These are phyloP conservation scores for Saccharomyces jurei DNA, from an alignment of 805 yeast genomes.

Conservation along the genomic window DNA sequence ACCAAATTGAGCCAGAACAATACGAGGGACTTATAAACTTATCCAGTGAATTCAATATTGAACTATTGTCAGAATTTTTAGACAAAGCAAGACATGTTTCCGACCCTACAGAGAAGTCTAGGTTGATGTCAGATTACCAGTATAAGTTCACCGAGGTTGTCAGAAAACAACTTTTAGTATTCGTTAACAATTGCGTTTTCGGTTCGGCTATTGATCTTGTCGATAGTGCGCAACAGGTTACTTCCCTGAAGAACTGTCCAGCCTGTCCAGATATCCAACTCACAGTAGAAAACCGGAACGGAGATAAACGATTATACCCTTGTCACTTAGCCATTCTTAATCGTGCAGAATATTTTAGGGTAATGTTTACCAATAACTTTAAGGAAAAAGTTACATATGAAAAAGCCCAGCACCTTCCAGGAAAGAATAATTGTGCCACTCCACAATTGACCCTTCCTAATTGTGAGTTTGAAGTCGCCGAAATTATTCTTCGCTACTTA, in stretches of 20 bases:
- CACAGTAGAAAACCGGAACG: constrained; percentile 27
- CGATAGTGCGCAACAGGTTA: not conserved
- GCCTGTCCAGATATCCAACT: constrained; percentile 44
- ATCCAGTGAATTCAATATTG: constrained; percentile 31
- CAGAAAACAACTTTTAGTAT: constrained; percentile 17
- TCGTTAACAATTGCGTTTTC: constrained; percentile 20
- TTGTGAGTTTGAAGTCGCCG: constrained; percentile 34
- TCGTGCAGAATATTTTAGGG: constrained; percentile 55
- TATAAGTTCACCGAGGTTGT: constrained; percentile 26
- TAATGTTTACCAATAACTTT: constrained; percentile 51
- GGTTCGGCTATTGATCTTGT: constrained; percentile 3
- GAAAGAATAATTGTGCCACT: not conserved
- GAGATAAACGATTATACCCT: constrained; percentile 40
- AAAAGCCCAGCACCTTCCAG: not conserved
- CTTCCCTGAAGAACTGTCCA: not conserved
- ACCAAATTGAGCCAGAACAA: constrained; percentile 29
- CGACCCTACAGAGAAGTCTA: constrained; percentile 28
- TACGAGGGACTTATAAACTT: constrained; percentile 23
- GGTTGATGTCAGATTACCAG: constrained; percentile 29
- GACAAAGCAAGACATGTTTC: constrained; percentile 23
- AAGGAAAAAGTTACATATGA: constrained; percentile 24
- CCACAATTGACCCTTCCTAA: constrained; percentile 10
- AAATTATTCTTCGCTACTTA: constrained; percentile 44
- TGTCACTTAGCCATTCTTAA: constrained; percentile 53
- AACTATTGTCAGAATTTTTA: constrained; percentile 33